Evolutionary conservation across 257 asterid species (phyloP), one percentile per base, ranked within the genome.

Genomic region (Gentiana dahurica): DNA sequence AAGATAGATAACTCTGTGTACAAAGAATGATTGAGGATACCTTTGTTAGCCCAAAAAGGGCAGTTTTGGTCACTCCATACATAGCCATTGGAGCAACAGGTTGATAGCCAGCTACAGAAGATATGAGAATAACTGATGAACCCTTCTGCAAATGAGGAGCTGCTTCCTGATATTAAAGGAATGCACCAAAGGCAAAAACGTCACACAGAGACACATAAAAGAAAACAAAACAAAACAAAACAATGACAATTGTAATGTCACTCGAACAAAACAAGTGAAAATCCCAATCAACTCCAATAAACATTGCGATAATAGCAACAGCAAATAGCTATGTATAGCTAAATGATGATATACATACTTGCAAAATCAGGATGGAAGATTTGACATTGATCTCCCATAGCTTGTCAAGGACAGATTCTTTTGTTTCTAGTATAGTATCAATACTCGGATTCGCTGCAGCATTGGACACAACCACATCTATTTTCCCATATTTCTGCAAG

Each of bases 41-140:
- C 90, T 89, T 86, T 54, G 97, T 89, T 63, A 89, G 93, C 44
- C 97, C 97, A 53, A 89, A 78, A 67, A 89, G 90, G 39, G 97
- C 88, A 2, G 97, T 89, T 78, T 89, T 89, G 53, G 94, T 89
- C 62, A 86, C 93, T n/a, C 94, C 94, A 58, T 89, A 89, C 97
- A 89, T 89, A 44, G 92, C 82, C 81, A 89, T 59, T 50, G 74
- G 13, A 58, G 64, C 73, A 61, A 65, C 66, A 4, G 97, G 95
- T 32, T 72, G 73, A 72, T 62, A 89, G 53, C 68, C 95, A 51
- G 85, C 64, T 35, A 81, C 64, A 6, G 97, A 86, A 44, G 95
- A 83, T 39, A 86, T 71, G 12, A 86, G 67, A 64, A 89, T 66
- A 32, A 86, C 78, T 2, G 94, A 78, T 15, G 95, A 89, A 71